Evolutionary conservation across 495 filamentous ascomycete species (phyloP), one percentile per base, ranked within the genome.

Genomic region (Elasticomyces elasticus): DNA sequence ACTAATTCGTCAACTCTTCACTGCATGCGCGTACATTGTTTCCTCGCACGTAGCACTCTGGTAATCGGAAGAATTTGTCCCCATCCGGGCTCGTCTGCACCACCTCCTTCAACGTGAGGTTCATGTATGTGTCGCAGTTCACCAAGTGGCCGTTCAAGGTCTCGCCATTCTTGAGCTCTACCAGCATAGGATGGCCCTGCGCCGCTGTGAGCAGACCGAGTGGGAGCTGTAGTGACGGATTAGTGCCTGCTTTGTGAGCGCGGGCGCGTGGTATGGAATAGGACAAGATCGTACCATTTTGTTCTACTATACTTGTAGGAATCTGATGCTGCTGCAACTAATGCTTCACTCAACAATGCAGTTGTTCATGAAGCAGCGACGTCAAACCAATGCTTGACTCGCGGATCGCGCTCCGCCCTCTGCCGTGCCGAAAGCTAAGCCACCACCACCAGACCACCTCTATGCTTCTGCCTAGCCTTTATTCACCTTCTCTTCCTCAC

Each of bases 101-200:
- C 9, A 98, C 94, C 64, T 96, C 92, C 66, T 90, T 90, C 66
- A 98, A 72, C 19, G 91, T 96, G 46, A 98, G 70, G 69, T 98
- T 98, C 92, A 98, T 98, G 89, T 89, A 98, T 33, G 89, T 97
- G 69, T 98, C 92, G 77, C 89, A 97, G 66, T 81, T 89, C 67
- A 95, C 83, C 51, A 98, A 76, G 66, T 94, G 89, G 60, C 92
- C 92, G 71, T 97, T 98, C 45, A 97, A 76, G 0, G 91, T 97
- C 69, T 97, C 94, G 70, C 92, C 94, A 62, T 91, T 95, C 77
- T 98, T 98, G 58, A 98, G 86, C 76, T 98, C 92, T 40, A 98
- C 92, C 49, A 97, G 86, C 89, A 98, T 97, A 12, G 91, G 90
- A 71, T 94, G 88, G 79, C 94, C 94, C 75, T 95, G 88, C 51